phyloP scores from a whole-genome alignment of 352 stramenopile species.

The Pythium plurisporium region DNA sequence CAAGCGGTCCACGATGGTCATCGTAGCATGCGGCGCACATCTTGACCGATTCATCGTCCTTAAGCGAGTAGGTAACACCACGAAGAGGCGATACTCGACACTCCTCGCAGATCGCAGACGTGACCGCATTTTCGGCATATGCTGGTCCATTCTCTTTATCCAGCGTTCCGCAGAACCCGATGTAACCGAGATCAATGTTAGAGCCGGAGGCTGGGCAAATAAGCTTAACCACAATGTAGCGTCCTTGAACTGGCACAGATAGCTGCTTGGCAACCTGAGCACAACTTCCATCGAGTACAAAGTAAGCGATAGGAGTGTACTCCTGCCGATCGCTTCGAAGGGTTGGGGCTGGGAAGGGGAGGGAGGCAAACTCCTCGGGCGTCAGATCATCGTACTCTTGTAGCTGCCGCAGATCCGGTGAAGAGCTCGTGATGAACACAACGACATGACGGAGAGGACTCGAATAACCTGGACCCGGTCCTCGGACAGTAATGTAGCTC shows the following conservation, averaged over 20 bases:
- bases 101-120: slow-evolving; percentile 32
- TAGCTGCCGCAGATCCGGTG: slow-evolving; percentile 44
- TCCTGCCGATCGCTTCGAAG: slow-evolving; percentile 53
- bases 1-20: slow-evolving; percentile 56
- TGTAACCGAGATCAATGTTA: slow-evolving; percentile 85
- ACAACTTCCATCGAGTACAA: slow-evolving; percentile 74
- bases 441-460: slow-evolving; percentile 57
- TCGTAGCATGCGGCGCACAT: slow-evolving; percentile 78
- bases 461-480: slow-evolving; percentile 73
- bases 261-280: slow-evolving; percentile 77
- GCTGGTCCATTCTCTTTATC: slow-evolving; percentile 80
- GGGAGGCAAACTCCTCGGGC: slow-evolving; percentile 66
- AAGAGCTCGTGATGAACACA: slow-evolving; percentile 68
- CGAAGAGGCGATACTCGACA: slow-evolving; percentile 38
- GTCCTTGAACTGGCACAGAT: slow-evolving; percentile 52
- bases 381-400: slow-evolving; percentile 65
- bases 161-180: slow-evolving; percentile 75
- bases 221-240: slow-evolving; percentile 80
- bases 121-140: slow-evolving; percentile 47
- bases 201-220: slow-evolving; percentile 51
- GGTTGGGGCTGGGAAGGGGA: slow-evolving; percentile 61
- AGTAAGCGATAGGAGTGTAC: slow-evolving; percentile 61
- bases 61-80: slow-evolving; percentile 57
- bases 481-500: slow-evolving; percentile 66
- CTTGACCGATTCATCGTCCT: slow-evolving; percentile 53